These are phyloP conservation scores for Goniomonas avonlea DNA, from an alignment of 78 protist species.

Conservation along the genomic window DNA sequence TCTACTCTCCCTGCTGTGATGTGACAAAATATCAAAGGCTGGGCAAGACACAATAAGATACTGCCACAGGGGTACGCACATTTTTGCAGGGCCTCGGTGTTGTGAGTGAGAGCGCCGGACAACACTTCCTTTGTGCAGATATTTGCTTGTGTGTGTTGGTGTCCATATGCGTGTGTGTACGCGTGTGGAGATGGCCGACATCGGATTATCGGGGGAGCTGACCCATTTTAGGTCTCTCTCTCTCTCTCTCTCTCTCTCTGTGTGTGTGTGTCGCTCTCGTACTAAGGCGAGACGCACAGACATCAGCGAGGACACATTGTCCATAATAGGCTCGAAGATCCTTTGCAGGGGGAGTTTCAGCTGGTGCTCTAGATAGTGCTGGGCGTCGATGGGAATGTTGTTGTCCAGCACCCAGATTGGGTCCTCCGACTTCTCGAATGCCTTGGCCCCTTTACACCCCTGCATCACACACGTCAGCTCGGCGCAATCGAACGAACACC, in stretches of 20 bases:
- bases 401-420: slow-evolving; percentile 95
- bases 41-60: too few species aligned
- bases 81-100: too few species aligned
- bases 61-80: too few species aligned
- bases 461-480: too few species aligned
- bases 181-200: not conserved
- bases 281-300: too few species aligned
- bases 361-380: slow-evolving; percentile 94
- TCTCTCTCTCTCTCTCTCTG: not conserved
- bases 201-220: not conserved
- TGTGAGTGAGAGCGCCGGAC: too few species aligned
- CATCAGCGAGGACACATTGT: slow-evolving; percentile 19
- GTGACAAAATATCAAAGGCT: too few species aligned
- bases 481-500: too few species aligned
- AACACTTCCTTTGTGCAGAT: not conserved
- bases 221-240: not conserved
- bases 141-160: not conserved
- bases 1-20: too few species aligned
- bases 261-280: too few species aligned
- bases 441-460: slow-evolving; percentile 61
- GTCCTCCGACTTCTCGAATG: slow-evolving; percentile 95
- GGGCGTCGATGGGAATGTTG: slow-evolving; percentile 85
- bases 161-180: slow-evolving; percentile 2
- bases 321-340: slow-evolving; percentile 83
- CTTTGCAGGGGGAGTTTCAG: slow-evolving; percentile 82